Conservation (phyloP, 1,139 yeast genomes). For the Suhomyces kunorum region DNA sequence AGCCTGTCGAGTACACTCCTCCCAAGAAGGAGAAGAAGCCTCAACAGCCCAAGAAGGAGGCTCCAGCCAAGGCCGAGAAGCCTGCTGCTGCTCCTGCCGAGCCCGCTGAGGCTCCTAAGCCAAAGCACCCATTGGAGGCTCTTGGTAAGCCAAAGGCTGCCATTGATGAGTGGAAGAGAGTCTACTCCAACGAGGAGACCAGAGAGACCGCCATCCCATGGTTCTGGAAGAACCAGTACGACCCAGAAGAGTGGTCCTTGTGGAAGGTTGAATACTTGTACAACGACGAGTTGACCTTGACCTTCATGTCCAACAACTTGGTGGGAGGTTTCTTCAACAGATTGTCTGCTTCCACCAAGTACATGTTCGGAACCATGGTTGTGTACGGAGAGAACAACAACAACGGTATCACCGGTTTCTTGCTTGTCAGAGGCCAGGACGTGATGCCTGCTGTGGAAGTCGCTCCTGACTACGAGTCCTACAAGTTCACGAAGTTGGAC, state of each 20-base stretch:
- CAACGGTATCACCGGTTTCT: slow-evolving; percentile 96
- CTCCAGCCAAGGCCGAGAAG: slow-evolving; percentile 37
- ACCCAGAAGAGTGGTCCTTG: slow-evolving; percentile 91
- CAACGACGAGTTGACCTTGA: slow-evolving; percentile 94
- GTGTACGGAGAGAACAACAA: slow-evolving; percentile 98
- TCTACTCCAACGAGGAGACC: slow-evolving; percentile 96
- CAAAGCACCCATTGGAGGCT: slow-evolving; percentile 88
- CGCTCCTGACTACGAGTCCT: slow-evolving; percentile 98
- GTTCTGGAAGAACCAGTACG: slow-evolving; percentile 93
- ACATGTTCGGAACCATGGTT: slow-evolving; percentile 89
- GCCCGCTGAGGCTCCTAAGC: slow-evolving; percentile 56
- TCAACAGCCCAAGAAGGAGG: slow-evolving; percentile 54
- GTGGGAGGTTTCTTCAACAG: slow-evolving; percentile 99
- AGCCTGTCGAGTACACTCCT: slow-evolving; percentile 67
- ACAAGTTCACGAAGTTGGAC: slow-evolving; percentile 47
- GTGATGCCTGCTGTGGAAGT: slow-evolving; percentile 88
- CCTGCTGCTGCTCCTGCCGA: slow-evolving; percentile 41
- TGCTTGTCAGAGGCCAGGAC: slow-evolving; percentile 95
- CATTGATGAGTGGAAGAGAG: slow-evolving; percentile 95
- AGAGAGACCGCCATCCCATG: slow-evolving; percentile 93
- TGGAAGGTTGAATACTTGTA: slow-evolving; percentile 97
- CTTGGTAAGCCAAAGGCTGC: slow-evolving; percentile 74
- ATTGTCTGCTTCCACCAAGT: slow-evolving; percentile 87
- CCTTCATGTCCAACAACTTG: slow-evolving; percentile 98
- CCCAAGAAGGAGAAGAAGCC: slow-evolving; percentile 79